Evolutionary conservation across 345 rosid species (phyloP).

Genomic region (Psidium friedrichsthalianum): DNA sequence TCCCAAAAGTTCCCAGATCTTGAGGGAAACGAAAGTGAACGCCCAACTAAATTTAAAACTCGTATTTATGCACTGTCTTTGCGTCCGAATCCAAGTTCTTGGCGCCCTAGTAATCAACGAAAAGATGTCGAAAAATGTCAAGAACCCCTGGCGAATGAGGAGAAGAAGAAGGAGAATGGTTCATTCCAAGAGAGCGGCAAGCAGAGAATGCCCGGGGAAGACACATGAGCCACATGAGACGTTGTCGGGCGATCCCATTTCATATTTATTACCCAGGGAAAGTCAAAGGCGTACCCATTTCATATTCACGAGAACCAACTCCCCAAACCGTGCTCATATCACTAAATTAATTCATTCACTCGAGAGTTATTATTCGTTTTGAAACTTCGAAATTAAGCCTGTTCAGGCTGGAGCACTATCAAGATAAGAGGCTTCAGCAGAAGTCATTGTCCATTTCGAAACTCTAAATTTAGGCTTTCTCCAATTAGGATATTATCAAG

Average conservation of each 20-base stretch:
- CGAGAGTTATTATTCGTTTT: not conserved
- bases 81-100: not conserved
- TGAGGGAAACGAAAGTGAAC: not conserved
- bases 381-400: no score
- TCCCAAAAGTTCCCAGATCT: not conserved
- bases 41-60: not conserved
- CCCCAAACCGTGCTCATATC: no score
- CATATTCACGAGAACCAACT: not conserved
- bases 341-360: no score
- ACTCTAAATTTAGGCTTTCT: no score
- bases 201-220: not conserved
- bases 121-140: not conserved
- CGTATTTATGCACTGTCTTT: not conserved
- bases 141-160: not conserved
- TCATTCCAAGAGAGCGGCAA: not conserved
- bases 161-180: not conserved
- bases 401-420: no score
- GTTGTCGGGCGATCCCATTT: not conserved
- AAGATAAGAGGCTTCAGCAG: no score
- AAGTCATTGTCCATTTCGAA: no score
- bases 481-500: no score
- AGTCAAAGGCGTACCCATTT: not conserved
- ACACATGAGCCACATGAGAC: not conserved
- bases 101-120: not conserved
- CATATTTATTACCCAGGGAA: not conserved